These are phyloP conservation scores for Candida pseudoviswanathii DNA, from an alignment of 1,139 yeast genomes.

Conservation along the genomic window DNA sequence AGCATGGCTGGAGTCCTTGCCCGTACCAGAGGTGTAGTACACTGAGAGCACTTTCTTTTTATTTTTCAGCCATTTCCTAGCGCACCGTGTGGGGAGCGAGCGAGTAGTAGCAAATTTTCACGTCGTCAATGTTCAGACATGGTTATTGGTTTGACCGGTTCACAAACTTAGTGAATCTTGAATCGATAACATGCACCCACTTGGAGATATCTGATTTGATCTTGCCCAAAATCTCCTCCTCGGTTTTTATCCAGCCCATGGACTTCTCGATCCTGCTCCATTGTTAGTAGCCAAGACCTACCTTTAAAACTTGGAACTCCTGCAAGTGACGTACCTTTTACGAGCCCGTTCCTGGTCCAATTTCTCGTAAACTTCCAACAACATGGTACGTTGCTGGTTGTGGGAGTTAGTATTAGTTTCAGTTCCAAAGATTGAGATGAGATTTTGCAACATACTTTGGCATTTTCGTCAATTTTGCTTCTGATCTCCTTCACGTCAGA, in stretches of 20 bases:
- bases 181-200: background rate
- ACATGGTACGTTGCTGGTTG: slow-evolving; percentile 14
- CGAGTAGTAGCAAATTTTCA: too few relatives aligned
- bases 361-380: slow-evolving; percentile 25
- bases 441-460: slow-evolving; percentile 16
- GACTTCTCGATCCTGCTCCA: slow-evolving; percentile 17
- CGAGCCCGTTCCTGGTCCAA: slow-evolving; percentile 24
- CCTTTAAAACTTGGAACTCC: background rate
- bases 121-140: too few relatives aligned
- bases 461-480: slow-evolving; percentile 20
- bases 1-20: background rate
- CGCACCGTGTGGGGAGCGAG: too few relatives aligned
- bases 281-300: background rate
- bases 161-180: background rate
- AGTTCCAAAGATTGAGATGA: background rate
- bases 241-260: slow-evolving; percentile 23
- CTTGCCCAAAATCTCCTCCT: slow-evolving; percentile 18
- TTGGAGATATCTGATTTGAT: background rate
- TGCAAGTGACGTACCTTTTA: slow-evolving; percentile 15
- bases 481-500: slow-evolving; percentile 18
- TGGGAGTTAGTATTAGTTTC: slow-evolving; percentile 3
- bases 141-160: background rate
- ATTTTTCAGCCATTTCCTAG: too few relatives aligned
- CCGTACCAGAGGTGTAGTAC: too few relatives aligned
- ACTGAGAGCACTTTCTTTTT: too few relatives aligned